A percentile compares a stretch with the other conserved stretches of the same genome.
Conservation (phyloP, 257 asterid species). For the Craterostigma plantagineum region DNA sequence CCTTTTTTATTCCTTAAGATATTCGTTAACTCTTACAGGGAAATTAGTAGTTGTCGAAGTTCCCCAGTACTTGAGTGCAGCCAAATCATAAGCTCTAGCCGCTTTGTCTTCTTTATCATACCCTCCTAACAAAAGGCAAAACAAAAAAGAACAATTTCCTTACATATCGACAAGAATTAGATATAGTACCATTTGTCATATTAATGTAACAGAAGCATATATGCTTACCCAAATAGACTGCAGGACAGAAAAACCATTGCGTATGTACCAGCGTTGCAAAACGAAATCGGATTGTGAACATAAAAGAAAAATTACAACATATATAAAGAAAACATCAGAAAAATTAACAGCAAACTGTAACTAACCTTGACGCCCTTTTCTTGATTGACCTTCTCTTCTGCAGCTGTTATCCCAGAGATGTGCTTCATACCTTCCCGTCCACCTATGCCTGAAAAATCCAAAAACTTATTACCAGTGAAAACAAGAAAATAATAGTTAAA, state of each 20-base stretch:
- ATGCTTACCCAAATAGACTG: conserved; percentile 65
- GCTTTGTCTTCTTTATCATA: conserved; percentile 96
- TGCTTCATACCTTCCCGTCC: conserved; percentile 94
- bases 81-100: conserved; percentile 86
- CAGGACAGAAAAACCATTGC: not conserved
- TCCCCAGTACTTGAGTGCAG: conserved; percentile 94
- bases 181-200: too few species aligned
- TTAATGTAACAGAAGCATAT: not conserved
- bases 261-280: too few species aligned
- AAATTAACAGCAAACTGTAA: too few species aligned
- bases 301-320: not conserved
- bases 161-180: too few species aligned
- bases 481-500: not conserved
- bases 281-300: not conserved
- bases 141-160: not conserved
- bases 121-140: conserved; percentile 39
- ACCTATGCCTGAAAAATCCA: conserved; percentile 66
- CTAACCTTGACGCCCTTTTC: conserved; percentile 92
- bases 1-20: too few species aligned
- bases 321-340: not conserved
- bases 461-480: not conserved
- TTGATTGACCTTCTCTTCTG: conserved; percentile 83
- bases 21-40: conserved; percentile 35
- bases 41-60: conserved; percentile 87
- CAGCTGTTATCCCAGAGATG: conserved; percentile 94